phyloP scores from a whole-genome alignment of 108 stramenopile genomes.

The Mayamaea pseudoterrestris region DNA sequence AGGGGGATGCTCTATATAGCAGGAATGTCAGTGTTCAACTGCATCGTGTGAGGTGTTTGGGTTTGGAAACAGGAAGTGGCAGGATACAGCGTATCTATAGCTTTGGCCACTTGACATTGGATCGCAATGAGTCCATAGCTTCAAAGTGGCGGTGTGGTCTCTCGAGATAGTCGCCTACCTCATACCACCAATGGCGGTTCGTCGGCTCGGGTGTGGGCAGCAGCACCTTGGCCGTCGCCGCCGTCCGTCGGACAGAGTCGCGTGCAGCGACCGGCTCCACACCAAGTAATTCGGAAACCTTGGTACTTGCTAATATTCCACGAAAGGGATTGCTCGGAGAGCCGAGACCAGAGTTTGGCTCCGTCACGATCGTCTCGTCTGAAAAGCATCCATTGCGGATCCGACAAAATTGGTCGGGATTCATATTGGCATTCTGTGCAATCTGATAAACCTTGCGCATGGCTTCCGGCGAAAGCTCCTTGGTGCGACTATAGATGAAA shows the following conservation, averaged over 20 bases:
- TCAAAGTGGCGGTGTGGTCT: slow-evolving; percentile 76
- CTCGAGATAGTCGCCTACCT: slow-evolving; percentile 81
- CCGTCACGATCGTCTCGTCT: slow-evolving; percentile 4
- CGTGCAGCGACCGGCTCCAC: slow-evolving; percentile 84
- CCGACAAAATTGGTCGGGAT: slow-evolving; percentile 84
- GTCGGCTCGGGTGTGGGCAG: slow-evolving; percentile 3
- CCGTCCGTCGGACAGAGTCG: slow-evolving; percentile 15
- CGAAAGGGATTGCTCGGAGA: slow-evolving; percentile 58
- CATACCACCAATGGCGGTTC: slow-evolving; percentile 70
- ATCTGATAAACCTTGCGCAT: slow-evolving; percentile 81
- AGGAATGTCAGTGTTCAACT: no score
- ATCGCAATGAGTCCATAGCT: slow-evolving; percentile 61
- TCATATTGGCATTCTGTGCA: slow-evolving; percentile 83
- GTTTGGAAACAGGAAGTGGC: no score
- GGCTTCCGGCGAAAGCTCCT: slow-evolving; percentile 52
- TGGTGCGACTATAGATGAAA: slow-evolving; percentile 88
- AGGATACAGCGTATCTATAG: no score
- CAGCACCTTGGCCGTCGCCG: slow-evolving; percentile 17
- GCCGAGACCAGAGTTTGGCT: slow-evolving; percentile 15
- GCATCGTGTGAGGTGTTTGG: no score
- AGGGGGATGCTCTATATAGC: no score
- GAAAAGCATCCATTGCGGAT: slow-evolving; percentile 85
- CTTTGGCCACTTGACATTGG: slow-evolving; percentile 76
- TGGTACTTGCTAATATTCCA: slow-evolving; percentile 75
- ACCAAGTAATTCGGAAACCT: slow-evolving; percentile 71